These are phyloP conservation scores for Tilletia caries DNA, from an alignment of 1,284 basidiomycete species.

Conservation along the genomic window DNA sequence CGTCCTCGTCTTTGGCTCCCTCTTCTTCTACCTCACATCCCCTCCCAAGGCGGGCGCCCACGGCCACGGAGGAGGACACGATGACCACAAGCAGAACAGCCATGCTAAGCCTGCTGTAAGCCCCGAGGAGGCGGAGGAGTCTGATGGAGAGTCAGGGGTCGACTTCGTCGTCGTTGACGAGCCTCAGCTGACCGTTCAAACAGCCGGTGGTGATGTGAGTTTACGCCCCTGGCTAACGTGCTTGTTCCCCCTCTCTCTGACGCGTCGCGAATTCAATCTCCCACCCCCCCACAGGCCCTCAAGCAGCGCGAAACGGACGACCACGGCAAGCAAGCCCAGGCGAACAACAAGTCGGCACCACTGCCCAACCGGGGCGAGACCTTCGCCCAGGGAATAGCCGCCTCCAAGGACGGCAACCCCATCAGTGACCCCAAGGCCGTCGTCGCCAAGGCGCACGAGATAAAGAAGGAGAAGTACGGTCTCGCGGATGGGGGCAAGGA, in stretches of 20 bases:
- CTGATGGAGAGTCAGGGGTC: not conserved
- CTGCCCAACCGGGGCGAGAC: not conserved
- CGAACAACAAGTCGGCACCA: conserved; percentile 1
- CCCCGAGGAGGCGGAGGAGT: not conserved
- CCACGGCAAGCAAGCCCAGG: conserved; percentile 3
- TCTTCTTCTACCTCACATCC: conserved; percentile 32
- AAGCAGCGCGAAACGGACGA: not conserved
- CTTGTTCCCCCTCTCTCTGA: not conserved
- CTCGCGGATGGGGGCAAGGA: not conserved
- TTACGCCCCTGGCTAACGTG: not conserved
- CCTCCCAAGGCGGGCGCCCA: conserved; percentile 7
- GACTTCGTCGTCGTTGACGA: conserved; percentile 10
- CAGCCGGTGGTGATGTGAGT: not conserved
- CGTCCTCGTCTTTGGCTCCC: conserved; percentile 31
- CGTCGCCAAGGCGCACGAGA: conserved; percentile 11
- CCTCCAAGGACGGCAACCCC: conserved; percentile 4
- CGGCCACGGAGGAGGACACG: not conserved
- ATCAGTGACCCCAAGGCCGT: conserved; percentile 4
- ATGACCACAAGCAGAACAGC: not conserved
- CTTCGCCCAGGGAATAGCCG: not conserved
- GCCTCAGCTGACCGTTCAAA: not conserved
- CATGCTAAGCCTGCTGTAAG: not conserved
- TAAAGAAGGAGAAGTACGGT: conserved; percentile 13
- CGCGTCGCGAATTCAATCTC: not conserved
- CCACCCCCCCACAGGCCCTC: not conserved